phyloP scores from a whole-genome alignment of 192 early-diverging fungal species.

The Coemansia sp. region DNA sequence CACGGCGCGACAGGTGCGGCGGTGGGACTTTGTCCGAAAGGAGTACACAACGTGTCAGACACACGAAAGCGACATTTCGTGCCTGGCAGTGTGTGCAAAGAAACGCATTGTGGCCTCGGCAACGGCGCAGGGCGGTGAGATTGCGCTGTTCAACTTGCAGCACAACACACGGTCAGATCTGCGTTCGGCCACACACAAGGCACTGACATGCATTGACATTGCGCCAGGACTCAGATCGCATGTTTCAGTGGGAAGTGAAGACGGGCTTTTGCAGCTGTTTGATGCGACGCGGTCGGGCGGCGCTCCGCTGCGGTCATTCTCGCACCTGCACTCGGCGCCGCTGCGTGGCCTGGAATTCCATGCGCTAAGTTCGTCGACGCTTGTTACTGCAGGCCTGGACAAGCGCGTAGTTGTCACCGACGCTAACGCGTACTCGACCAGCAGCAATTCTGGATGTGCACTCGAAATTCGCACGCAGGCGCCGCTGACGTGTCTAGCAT shows the following conservation, averaged over 20 bases:
- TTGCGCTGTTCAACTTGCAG: slow-evolving; percentile 41
- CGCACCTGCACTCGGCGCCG: slow-evolving; percentile 34
- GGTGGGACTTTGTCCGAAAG: slow-evolving; percentile 38
- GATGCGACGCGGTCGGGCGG: slow-evolving; percentile 29
- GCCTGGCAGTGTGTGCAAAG: slow-evolving; percentile 40
- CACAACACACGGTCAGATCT: slow-evolving; percentile 44
- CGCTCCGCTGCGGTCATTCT: slow-evolving; percentile 28
- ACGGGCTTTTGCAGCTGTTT: slow-evolving; percentile 50
- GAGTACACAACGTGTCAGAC: slow-evolving; percentile 43
- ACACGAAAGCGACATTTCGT: slow-evolving; percentile 45
- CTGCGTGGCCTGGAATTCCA: slow-evolving; percentile 37
- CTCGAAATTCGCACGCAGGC: slow-evolving; percentile 6
- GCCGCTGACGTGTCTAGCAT: slow-evolving; percentile 36
- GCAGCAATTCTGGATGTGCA: not conserved
- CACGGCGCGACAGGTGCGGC: slow-evolving; percentile 39
- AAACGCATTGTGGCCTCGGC: slow-evolving; percentile 38
- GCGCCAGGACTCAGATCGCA: slow-evolving; percentile 24
- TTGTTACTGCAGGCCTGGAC: slow-evolving; percentile 36
- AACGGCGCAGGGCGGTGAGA: slow-evolving; percentile 39
- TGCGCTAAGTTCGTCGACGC: slow-evolving; percentile 3
- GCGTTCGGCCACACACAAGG: slow-evolving; percentile 36
- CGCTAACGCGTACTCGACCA: slow-evolving; percentile 15
- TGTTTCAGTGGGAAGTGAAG: slow-evolving; percentile 43
- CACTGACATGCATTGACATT: slow-evolving; percentile 41
- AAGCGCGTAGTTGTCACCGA: slow-evolving; percentile 34